phyloP scores from a whole-genome alignment of 805 yeast species.

The Saturnispora sanitii region DNA sequence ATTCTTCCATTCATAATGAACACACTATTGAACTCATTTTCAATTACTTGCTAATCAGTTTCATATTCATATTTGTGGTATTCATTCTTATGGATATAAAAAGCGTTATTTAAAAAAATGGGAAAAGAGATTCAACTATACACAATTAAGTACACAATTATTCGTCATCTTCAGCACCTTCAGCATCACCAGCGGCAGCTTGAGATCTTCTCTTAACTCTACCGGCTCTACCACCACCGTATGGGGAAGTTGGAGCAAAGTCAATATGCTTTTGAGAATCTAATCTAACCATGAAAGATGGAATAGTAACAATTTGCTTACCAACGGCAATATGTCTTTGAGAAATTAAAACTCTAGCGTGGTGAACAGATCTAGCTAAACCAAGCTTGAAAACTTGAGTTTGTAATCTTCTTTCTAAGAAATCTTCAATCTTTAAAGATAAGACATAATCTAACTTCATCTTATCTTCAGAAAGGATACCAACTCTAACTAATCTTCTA shows the following conservation, averaged over 20 bases:
- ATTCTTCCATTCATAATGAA: too few species aligned
- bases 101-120: conserved; percentile 8
- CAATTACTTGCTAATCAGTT: background rate
- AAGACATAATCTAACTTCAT: conserved; percentile 99
- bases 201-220: conserved; percentile 96
- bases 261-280: conserved; percentile 99
- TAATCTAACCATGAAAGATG: conserved; percentile 99
- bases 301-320: conserved; percentile 97
- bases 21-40: too few species aligned
- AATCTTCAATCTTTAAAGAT: conserved; percentile 96
- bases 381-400: conserved; percentile 99
- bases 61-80: background rate
- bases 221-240: conserved; percentile 99
- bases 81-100: background rate
- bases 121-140: background rate
- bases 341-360: conserved; percentile 96
- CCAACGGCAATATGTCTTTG: conserved; percentile 99
- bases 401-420: conserved; percentile 99
- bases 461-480: conserved; percentile 98
- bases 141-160: conserved; percentile 31
- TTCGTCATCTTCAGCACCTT: conserved; percentile 54
- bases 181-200: conserved; percentile 51
- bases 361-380: conserved; percentile 98
- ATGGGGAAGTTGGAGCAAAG: conserved; percentile 98
- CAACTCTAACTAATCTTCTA: conserved; percentile 98